phyloP scores from a whole-genome alignment of 2,329 filamentous ascomycete genomes.

The Lachnellula arida region DNA sequence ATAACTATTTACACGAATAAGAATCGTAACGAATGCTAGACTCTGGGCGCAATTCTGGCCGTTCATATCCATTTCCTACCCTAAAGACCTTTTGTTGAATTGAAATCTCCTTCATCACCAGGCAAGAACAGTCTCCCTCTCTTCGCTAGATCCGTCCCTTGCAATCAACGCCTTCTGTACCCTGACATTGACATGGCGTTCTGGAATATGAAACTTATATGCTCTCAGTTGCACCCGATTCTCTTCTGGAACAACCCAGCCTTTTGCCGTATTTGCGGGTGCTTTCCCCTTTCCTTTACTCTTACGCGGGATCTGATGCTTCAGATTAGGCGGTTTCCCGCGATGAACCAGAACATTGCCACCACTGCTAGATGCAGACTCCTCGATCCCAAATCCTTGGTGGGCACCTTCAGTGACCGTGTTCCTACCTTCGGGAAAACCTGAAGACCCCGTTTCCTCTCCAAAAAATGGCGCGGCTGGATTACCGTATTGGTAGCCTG shows the following conservation, averaged over 20 bases:
- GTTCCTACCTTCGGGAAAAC: neutral
- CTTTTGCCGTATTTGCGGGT: neutral
- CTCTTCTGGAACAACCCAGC: conserved; percentile 23
- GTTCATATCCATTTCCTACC: no score
- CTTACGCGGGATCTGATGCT: neutral
- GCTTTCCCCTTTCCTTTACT: conserved; percentile 3
- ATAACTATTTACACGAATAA: neutral
- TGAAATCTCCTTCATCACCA: conserved; percentile 17
- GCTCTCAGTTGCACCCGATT: conserved; percentile 24
- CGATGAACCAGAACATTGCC: neutral
- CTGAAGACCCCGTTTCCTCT: neutral
- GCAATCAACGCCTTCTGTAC: conserved; percentile 17
- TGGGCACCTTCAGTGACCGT: neutral
- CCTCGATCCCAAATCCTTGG: neutral
- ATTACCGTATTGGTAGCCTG: neutral
- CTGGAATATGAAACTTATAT: conserved; percentile 25
- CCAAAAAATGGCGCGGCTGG: neutral
- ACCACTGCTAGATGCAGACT: neutral
- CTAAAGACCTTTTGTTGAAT: neutral
- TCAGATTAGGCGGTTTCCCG: neutral
- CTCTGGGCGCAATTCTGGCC: neutral
- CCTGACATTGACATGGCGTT: conserved; percentile 26
- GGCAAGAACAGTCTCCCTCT: conserved; percentile 25
- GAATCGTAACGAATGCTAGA: neutral
- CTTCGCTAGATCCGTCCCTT: conserved; percentile 22